Conservation (phyloP, 768 basidiomycete genomes). For the Plicaturopsis crispa region DNA sequence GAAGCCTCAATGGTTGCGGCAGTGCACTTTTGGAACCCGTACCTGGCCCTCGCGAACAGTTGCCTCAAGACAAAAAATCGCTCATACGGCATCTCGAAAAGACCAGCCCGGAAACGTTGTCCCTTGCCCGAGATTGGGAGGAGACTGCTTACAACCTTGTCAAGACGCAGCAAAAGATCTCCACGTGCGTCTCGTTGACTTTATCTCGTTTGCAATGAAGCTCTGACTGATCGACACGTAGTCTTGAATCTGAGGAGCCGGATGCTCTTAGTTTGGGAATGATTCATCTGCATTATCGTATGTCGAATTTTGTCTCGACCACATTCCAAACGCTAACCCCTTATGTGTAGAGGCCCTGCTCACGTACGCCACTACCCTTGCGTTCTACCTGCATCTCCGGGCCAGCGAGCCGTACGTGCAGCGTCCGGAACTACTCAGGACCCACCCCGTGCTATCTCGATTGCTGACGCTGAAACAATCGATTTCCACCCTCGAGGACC, state of each 20-base stretch:
- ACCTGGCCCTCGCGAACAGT: too few species aligned
- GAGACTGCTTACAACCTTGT: constrained; percentile 51
- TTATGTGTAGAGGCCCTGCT: constrained; percentile 66
- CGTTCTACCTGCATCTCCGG: constrained; percentile 89
- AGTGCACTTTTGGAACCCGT: too few species aligned
- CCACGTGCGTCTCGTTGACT: constrained; percentile 31
- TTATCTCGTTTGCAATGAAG: background rate
- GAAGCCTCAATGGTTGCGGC: too few species aligned
- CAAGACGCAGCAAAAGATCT: constrained; percentile 44
- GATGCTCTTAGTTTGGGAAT: constrained; percentile 61
- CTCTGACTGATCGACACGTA: constrained; percentile 16
- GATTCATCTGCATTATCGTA: constrained; percentile 84
- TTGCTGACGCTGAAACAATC: constrained; percentile 80
- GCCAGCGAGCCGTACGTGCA: constrained; percentile 56
- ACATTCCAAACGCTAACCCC: constrained; percentile 2
- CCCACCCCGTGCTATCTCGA: constrained; percentile 67
- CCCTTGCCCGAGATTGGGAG: constrained; percentile 80
- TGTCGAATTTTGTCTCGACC: constrained; percentile 21
- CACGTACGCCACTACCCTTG: constrained; percentile 84
- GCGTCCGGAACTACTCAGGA: constrained; percentile 53
- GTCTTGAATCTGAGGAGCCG: constrained; percentile 38
- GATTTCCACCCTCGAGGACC: constrained; percentile 72
- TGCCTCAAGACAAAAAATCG: constrained; percentile 50
- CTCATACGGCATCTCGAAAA: constrained; percentile 65
- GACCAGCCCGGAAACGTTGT: constrained; percentile 70